Evolutionary conservation across 2,329 filamentous ascomycete genomes (phyloP).

Genomic region (Aspergillus alliaceus): DNA sequence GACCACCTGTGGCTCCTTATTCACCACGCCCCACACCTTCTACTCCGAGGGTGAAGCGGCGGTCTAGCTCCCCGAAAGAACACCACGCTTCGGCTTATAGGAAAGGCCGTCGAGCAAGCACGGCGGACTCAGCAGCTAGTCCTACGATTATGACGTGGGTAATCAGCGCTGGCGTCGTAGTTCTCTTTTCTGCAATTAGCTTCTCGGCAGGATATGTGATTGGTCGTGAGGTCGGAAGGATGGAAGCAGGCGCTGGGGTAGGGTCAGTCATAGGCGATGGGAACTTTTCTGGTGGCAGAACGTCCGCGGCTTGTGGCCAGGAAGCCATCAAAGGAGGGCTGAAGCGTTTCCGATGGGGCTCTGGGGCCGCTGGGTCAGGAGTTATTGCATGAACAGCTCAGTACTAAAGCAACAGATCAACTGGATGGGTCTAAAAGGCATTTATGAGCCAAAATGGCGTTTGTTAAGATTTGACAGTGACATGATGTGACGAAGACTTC

Average conservation of each 20-base stretch:
- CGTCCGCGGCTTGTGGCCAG: conserved; percentile 43
- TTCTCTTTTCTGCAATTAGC: conserved; percentile 63
- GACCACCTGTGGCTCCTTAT: conserved; percentile 21
- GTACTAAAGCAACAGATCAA: neutral
- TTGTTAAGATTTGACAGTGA: neutral
- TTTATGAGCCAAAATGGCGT: neutral
- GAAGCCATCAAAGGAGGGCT: conserved; percentile 48
- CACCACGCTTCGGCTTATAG: conserved; percentile 33
- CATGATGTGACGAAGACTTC: neutral
- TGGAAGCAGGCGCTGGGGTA: conserved; percentile 45
- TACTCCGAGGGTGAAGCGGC: conserved; percentile 29
- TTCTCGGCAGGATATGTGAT: conserved; percentile 65
- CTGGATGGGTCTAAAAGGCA: neutral
- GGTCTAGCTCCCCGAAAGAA: conserved; percentile 41
- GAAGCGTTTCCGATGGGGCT: conserved; percentile 45
- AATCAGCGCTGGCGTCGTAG: conserved; percentile 63
- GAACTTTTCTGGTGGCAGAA: conserved; percentile 27
- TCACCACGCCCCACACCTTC: conserved; percentile 11
- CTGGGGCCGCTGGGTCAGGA: conserved; percentile 36
- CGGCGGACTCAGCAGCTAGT: conserved; percentile 44
- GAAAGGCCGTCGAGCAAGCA: conserved; percentile 34
- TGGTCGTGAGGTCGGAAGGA: conserved; percentile 58
- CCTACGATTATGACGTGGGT: conserved; percentile 67
- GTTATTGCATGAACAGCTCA: conserved; percentile 31
- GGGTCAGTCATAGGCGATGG: conserved; percentile 27